Evolutionary conservation across 352 stramenopile genomes (phyloP).

Genomic region (Albugo laibachii): DNA sequence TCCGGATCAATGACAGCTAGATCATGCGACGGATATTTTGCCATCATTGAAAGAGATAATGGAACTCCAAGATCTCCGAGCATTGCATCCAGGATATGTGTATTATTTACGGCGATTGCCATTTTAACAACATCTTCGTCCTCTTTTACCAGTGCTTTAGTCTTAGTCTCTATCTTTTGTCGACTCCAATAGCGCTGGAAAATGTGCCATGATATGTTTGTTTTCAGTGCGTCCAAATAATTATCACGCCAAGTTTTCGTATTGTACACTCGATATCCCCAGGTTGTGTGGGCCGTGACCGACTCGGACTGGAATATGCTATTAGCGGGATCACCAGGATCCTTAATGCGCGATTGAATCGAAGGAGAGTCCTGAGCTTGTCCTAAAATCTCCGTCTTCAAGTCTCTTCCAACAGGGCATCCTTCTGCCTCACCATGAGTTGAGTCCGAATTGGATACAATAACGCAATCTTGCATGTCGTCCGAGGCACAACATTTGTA

Average conservation of each 20-base stretch:
- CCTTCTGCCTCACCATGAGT: conserved; percentile 7
- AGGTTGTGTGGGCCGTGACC: conserved; percentile 57
- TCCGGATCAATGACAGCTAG: conserved; percentile 45
- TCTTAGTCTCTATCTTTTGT: conserved; percentile 22
- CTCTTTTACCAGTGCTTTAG: conserved; percentile 15
- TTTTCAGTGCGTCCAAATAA: conserved; percentile 84
- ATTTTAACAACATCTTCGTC: conserved; percentile 15
- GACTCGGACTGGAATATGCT: conserved; percentile 75
- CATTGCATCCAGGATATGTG: conserved; percentile 31
- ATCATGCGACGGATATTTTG: conserved; percentile 53
- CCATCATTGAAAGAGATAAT: conserved; percentile 24
- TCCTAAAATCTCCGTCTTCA: conserved; percentile 31
- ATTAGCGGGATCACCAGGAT: conserved; percentile 80
- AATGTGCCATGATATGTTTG: conserved; percentile 81
- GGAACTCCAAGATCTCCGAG: conserved; percentile 46
- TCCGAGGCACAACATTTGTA: conserved; percentile 72
- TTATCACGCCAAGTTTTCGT: conserved; percentile 88
- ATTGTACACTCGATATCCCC: conserved; percentile 67
- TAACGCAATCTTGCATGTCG: conserved; percentile 30
- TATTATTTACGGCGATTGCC: conserved; percentile 30
- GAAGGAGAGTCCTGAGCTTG: conserved; percentile 33
- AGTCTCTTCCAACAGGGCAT: conserved; percentile 30
- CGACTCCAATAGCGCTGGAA: conserved; percentile 52
- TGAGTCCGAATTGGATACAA: conserved; percentile 16
- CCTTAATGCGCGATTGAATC: conserved; percentile 81